Base-by-base conservation (phyloP, 2,329 filamentous ascomycete genomes). In the Penicillium oxalicum region DNA sequence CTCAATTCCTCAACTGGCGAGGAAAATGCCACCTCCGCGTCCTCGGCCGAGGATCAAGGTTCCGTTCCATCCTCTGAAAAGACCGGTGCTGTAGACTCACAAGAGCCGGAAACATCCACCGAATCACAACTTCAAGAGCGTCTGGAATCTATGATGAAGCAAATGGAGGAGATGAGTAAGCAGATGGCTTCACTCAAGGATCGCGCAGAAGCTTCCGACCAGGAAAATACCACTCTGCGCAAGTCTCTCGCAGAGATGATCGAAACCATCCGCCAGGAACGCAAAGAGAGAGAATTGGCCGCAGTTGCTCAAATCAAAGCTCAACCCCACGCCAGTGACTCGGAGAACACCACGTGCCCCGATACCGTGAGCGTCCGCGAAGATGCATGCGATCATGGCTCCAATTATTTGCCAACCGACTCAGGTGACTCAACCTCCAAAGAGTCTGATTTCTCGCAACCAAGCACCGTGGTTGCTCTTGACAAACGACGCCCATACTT, bases 241-340 rank as follows among this genome's bases (percentile, higher is more conserved):
- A 84, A 86, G 66, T 86, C 85, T 1, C 72, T 98, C 39, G 84
- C 87, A 1, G 88, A 95, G 64, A 93, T 97, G 88, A 84, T 96
- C 9, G 77, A 88, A 59, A 84, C 86, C 56, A 86, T 96, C 48
- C 82, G 90, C 45, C 77, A 76, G 59, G 83, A 90, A 52, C 69
- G 68, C 33, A 3, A 32, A 32, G 29, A 80, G 80, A 56, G 77
- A 74, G 28, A 71, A 65, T 54, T 73, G 70, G 56, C 70, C 69
- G 29, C 73, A 69, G 38, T 28, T 12, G 12, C 44, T 24, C 70
- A 70, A 41, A 47, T 60, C 24, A 64, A 65, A 45, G 24, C 49
- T 13, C 42, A 48, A 39, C 13, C 36, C 36, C 47, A 48, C n/a
- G 43, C 45, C 18, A 45, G 51, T 32, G 44, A 55, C 12, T 27